Base-by-base conservation (phyloP, 176 grass and related monocot genomes). In the Juncus effusus region DNA sequence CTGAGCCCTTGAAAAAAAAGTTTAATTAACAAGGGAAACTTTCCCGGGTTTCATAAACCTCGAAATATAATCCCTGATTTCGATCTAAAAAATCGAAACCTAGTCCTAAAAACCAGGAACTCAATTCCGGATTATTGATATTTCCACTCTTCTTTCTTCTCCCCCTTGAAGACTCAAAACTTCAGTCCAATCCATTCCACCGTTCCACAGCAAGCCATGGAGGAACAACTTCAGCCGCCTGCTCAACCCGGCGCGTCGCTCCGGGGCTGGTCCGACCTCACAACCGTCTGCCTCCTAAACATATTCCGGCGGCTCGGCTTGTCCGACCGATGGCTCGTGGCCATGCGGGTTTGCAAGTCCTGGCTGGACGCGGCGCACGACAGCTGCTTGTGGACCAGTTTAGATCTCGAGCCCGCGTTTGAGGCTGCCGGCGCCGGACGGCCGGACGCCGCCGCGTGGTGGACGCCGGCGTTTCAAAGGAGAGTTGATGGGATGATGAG, bases 401-500 rank as follows among this genome's bases (percentile, higher is more conserved):
- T 91, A 40, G 72, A 96, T 70, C 85, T 96, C 3, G 93, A 77
- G 16, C 82, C 82, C 14, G 71, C 74, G 42, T 96, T 96, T 51
- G 60, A 76, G 0, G 59, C 64, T 6, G 65, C 64, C 13, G 85
- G 81, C 38, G 51, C 63, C 54, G 56, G 78, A 11, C 59, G 74
- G 7, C n/a, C 77, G 1, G 93, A 88, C 9, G 49, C 54, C 0
- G 67, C 85, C 13, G 63, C 61, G 54, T 96, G 87, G 93, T 96
- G 93, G 93, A 96, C 85, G 8, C 93, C 93, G 57, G 82, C 87
- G 52, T 96, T 96, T 77, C 85, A 96, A 77, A 78, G 85, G 62
- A 87, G 93, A 36, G 63, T 91, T 19, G 93, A 96, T 70, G 74
- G 65, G 11, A 96, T 91, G 93, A 78, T 96, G 64, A 84, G 82